A percentile compares a stretch with the other conserved stretches of the same genome.
Evolutionary conservation across 345 rosid species (phyloP).

Genomic region (Raphanus sativus): DNA sequence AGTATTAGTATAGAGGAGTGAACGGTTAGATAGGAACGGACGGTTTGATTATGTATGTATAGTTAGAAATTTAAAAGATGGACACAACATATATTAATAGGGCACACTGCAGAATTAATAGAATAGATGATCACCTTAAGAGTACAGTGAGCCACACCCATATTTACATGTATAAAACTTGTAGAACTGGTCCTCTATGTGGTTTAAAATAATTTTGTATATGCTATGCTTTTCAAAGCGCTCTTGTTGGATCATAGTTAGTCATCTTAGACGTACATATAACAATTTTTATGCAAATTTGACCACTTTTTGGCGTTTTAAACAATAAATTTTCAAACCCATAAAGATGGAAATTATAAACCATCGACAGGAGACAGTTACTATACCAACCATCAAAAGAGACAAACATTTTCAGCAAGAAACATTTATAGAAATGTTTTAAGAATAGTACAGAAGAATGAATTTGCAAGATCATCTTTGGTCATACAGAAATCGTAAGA

Average conservation of each 20-base stretch:
- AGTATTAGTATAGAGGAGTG: no score
- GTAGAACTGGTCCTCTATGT: background rate
- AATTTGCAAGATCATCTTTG: background rate
- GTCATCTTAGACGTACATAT: background rate
- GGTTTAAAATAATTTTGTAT: background rate
- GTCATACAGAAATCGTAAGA: background rate
- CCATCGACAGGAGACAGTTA: background rate
- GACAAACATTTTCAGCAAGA: slow-evolving; percentile 21
- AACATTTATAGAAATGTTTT: slow-evolving; percentile 36
- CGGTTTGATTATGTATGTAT: no score
- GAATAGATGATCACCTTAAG: background rate
- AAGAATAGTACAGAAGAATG: slow-evolving; percentile 1
- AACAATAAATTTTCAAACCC: background rate
- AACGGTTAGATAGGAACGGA: no score
- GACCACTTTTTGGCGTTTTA: background rate
- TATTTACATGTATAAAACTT: background rate
- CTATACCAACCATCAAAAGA: slow-evolving; percentile 9
- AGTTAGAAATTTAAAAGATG: no score
- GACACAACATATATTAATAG: no score
- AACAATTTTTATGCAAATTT: background rate
- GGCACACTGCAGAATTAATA: no score
- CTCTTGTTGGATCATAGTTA: background rate
- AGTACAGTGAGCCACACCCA: background rate
- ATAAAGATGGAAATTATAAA: background rate
- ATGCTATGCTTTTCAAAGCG: background rate